phyloP scores from a whole-genome alignment of 2,329 filamentous ascomycete genomes.

The Cercospora nicotianae region DNA sequence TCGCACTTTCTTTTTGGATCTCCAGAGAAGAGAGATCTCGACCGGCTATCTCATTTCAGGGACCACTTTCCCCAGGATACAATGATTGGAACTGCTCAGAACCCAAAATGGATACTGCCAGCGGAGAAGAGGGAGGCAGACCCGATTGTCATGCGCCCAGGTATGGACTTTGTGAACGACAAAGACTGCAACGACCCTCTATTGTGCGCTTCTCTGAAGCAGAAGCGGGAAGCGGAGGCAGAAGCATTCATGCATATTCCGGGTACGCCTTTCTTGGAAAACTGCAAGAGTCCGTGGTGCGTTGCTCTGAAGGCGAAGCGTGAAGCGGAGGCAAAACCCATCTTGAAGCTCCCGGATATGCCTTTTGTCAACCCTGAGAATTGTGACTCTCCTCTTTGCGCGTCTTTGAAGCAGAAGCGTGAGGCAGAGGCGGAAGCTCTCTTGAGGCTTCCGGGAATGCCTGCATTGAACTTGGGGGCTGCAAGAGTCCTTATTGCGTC shows the following conservation, averaged over 20 bases:
- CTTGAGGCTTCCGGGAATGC: neutral
- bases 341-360: neutral
- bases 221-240: neutral
- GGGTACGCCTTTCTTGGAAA: neutral
- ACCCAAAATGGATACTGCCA: neutral
- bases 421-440: neutral
- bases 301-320: neutral
- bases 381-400: neutral
- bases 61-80: neutral
- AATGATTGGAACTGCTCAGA: neutral
- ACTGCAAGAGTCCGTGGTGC: neutral
- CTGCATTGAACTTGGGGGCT: neutral
- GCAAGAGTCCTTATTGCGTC: neutral
- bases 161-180: neutral
- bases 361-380: neutral
- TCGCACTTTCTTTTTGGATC: too few species aligned
- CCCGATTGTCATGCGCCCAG: neutral
- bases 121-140: slow-evolving; percentile 3
- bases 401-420: neutral
- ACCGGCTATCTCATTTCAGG: neutral
- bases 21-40: neutral
- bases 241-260: neutral
- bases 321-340: neutral
- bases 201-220: neutral
- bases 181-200: neutral